phyloP scores from a whole-genome alignment of 129 eudicot genomes.

The Dittrichia graveolens region DNA sequence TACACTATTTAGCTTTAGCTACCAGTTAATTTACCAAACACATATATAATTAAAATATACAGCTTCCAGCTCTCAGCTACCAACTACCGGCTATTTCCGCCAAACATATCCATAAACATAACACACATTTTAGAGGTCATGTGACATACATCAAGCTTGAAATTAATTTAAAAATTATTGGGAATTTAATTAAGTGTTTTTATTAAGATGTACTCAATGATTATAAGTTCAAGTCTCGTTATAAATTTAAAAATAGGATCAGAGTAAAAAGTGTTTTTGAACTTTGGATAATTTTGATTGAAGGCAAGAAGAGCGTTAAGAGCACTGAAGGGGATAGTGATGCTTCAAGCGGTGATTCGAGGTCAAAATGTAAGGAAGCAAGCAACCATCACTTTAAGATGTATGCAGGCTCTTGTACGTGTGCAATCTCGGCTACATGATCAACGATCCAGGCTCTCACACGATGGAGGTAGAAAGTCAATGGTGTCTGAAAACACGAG shows the following conservation, averaged over 20 bases:
- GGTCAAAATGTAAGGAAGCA: slow-evolving; percentile 85
- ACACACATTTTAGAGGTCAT: slow-evolving; percentile 14
- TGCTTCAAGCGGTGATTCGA: slow-evolving; percentile 94
- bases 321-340: slow-evolving; percentile 86
- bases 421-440: slow-evolving; percentile 80
- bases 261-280: background rate
- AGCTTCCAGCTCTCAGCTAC: too few species aligned
- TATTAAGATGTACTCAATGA: too few species aligned
- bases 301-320: slow-evolving; percentile 83
- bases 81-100: too few species aligned
- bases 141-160: slow-evolving; percentile 22
- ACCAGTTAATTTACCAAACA: too few species aligned
- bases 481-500: slow-evolving; percentile 59
- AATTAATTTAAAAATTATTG: background rate
- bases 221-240: too few species aligned
- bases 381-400: slow-evolving; percentile 70
- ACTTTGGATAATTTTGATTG: background rate
- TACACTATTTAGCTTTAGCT: too few species aligned
- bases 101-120: too few species aligned
- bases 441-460: slow-evolving; percentile 67
- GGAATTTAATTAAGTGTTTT: background rate
- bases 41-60: too few species aligned
- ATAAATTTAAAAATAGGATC: too few species aligned
- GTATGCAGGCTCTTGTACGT: slow-evolving; percentile 81
- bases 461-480: slow-evolving; percentile 68